Percentiles rank a stretch among this genome's conserved stretches.
These are phyloP conservation scores for Paracoccidioides brasiliensis DNA, from an alignment of 2,329 filamentous ascomycete genomes.

Conservation along the genomic window DNA sequence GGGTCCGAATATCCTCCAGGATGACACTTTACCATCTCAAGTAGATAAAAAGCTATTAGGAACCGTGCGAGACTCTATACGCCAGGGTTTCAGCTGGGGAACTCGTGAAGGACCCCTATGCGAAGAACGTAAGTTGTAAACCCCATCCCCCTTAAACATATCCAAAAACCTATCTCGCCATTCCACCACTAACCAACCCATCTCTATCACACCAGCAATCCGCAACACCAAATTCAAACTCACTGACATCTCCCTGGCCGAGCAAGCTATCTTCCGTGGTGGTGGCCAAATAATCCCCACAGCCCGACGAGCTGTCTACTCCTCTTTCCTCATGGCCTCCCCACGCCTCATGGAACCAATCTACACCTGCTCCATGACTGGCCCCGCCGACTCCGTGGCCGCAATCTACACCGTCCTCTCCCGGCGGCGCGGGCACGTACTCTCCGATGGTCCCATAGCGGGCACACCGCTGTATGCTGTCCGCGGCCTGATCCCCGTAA, in stretches of 20 bases:
- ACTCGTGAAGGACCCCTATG: constrained; percentile 89
- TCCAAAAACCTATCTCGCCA: constrained; percentile 3
- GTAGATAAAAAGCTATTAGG: constrained; percentile 85
- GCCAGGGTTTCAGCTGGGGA: constrained; percentile 94
- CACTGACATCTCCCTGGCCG: constrained; percentile 74
- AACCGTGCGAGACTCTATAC: constrained; percentile 79
- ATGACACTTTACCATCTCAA: constrained; percentile 88
- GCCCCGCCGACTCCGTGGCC: constrained; percentile 75
- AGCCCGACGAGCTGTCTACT: constrained; percentile 82
- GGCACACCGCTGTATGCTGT: constrained; percentile 90
- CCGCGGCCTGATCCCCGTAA: constrained; percentile 81
- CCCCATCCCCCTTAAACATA: background rate
- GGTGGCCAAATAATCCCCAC: constrained; percentile 97
- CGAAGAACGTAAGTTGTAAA: constrained; percentile 68
- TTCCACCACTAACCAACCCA: constrained; percentile 7
- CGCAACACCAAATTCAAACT: constrained; percentile 97
- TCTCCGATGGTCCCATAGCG: constrained; percentile 86
- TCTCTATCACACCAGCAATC: constrained; percentile 48
- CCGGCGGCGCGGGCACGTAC: constrained; percentile 75
- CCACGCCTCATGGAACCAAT: constrained; percentile 94
- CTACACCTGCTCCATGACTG: constrained; percentile 85
- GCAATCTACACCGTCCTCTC: constrained; percentile 87
- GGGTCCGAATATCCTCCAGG: constrained; percentile 89
- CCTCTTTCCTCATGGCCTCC: constrained; percentile 91
- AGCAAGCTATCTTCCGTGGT: constrained; percentile 85